Conservation (phyloP, 2,329 filamentous ascomycete genomes). For the Lasiodiplodia gonubiensis region DNA sequence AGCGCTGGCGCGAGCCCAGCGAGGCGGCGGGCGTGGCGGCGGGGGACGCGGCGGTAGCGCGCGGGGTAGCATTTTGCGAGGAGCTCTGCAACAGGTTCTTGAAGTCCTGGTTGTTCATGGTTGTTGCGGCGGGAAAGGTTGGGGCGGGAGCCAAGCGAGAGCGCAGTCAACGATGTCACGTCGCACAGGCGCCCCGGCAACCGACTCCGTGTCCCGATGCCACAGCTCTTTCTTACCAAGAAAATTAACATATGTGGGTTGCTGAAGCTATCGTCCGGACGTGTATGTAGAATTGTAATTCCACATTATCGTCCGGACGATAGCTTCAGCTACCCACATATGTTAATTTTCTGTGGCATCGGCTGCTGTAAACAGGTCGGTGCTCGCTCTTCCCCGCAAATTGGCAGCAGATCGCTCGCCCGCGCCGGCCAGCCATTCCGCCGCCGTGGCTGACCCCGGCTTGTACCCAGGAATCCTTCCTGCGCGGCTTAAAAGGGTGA, state of each 20-base stretch:
- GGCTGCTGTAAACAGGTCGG: not conserved
- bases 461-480: not conserved
- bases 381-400: conserved; percentile 18
- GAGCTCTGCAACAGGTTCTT: conserved; percentile 74
- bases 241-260: too few species aligned
- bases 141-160: not conserved
- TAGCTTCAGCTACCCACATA: too few species aligned
- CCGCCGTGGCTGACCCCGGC: not conserved
- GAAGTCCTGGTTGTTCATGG: conserved; percentile 97
- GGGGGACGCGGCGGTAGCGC: conserved; percentile 30
- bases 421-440: conserved; percentile 7
- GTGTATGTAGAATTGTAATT: not conserved
- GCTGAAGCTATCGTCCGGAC: not conserved
- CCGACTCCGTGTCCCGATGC: too few species aligned
- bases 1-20: conserved; percentile 77
- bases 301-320: too few species aligned
- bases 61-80: conserved; percentile 44
- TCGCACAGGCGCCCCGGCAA: not conserved
- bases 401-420: conserved; percentile 2
- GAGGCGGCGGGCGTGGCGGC: conserved; percentile 50
- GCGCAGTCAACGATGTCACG: conserved; percentile 1
- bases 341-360: too few species aligned
- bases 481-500: conserved; percentile 8
- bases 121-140: conserved; percentile 28
- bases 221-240: too few species aligned